Evolutionary conservation across 768 basidiomycete genomes (phyloP), one percentile per base, ranked within the genome.

Genomic region (Calocybe gangraenosa): DNA sequence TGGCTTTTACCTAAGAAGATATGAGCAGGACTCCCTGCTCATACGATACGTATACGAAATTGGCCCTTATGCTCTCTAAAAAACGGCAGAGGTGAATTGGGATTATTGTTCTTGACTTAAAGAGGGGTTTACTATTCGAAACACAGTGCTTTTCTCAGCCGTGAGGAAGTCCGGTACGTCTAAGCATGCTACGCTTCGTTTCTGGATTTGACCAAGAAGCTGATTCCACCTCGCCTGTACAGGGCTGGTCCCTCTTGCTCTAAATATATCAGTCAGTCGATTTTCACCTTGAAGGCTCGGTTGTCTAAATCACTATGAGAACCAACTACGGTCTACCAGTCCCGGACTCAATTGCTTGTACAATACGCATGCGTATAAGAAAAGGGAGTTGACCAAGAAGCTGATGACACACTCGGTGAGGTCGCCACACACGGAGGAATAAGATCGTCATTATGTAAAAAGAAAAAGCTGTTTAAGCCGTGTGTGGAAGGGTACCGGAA

Each of bases 91-190:
- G n/a, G n/a, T n/a, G n/a, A n/a, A n/a, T n/a, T n/a, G n/a, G n/a
- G n/a, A n/a, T n/a, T n/a, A n/a, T n/a, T n/a, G n/a, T n/a, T n/a
- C 11, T 14, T 7, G 11, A n/a, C 8, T 32, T n/a, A 7, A 2
- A 20, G 18, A 15, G 21, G 14, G n/a, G 21, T 28, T 18, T 47
- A 57, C 55, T 28, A 57, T 28, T 48, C 31, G 31, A 9, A 41
- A 42, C 5, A 56, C 37, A 10, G 45, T 40, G 25, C 42, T 51
- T 36, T 48, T 35, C 28, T 54, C 55, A 19, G 44, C 36, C 7
- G 45, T 34, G 2, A 56, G 17, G 22, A 54, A 45, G 10, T 31
- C 55, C 51, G 20, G n/a, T n/a, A n/a, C n/a, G 15, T 17, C 20
- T 8, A 38, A 14, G 6, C 7, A n/a, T n/a, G 7, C 22, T n/a